Evolutionary conservation across 2,329 filamentous ascomycete species (phyloP).

Genomic region (Paecilomyces sp.): DNA sequence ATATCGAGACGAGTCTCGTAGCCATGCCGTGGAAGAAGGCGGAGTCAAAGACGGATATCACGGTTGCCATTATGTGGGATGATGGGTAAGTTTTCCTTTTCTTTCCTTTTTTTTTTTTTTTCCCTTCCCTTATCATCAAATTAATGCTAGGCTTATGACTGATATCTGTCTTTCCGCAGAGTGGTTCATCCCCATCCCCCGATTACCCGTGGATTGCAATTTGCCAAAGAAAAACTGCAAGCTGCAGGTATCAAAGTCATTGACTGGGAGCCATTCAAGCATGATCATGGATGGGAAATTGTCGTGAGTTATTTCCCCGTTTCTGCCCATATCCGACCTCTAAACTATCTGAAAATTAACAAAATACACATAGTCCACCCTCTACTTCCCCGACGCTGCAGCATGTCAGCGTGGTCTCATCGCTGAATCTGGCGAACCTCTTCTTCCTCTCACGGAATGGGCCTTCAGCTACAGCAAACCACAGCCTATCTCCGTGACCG

Average conservation of each 20-base stretch:
- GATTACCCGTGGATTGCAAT: slow-evolving; percentile 38
- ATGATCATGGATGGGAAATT: slow-evolving; percentile 26
- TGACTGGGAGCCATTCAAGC: slow-evolving; percentile 28
- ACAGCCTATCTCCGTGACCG: slow-evolving; percentile 3
- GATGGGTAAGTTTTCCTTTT: slow-evolving; percentile 39
- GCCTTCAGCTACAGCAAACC: slow-evolving; percentile 9
- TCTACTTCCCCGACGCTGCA: slow-evolving; percentile 45
- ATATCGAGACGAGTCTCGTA: slow-evolving; percentile 31
- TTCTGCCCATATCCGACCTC: not conserved
- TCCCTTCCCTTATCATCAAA: too few species aligned
- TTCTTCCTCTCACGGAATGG: slow-evolving; percentile 19
- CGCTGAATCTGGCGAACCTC: slow-evolving; percentile 19
- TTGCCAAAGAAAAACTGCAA: slow-evolving; percentile 20
- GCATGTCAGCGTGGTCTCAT: slow-evolving; percentile 24
- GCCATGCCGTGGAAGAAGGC: slow-evolving; percentile 35
- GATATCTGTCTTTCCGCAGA: slow-evolving; percentile 6
- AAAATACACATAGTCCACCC: slow-evolving; percentile 21
- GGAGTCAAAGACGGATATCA: slow-evolving; percentile 15
- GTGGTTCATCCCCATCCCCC: slow-evolving; percentile 61
- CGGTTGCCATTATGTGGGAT: slow-evolving; percentile 56
- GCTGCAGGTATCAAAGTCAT: slow-evolving; percentile 40
- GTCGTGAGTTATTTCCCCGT: slow-evolving; percentile 15
- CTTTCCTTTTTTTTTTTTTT: not conserved
- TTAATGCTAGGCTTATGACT: not conserved
- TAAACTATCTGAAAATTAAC: not conserved